Evolutionary conservation across 768 basidiomycete species (phyloP), one percentile per base, ranked within the genome.

Genomic region (Leccinellum albellum): DNA sequence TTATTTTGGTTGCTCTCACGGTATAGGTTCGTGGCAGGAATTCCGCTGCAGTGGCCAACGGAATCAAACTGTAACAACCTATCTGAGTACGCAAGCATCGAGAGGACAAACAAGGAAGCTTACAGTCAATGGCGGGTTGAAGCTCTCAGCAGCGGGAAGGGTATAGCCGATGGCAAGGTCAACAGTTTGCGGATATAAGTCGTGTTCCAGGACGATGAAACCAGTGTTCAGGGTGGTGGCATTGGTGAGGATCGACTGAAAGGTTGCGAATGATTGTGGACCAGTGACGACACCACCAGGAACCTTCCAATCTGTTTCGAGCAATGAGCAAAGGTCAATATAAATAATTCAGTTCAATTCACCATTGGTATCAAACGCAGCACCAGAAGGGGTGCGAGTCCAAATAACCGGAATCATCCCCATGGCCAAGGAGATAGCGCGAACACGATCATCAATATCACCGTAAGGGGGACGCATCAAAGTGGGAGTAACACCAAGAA

Each of bases 391-490:
- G 12, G 81, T 78, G 12, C 79, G 76, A 31, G 92, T 91, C 95
- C 95, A 98, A 69, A 96, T 88, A 66, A 97, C 85, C 26, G 96
- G 91, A 12, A 86, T 76, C 74, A 98, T 74, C 46, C 94, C 93
- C 95, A 98, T 96, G 29, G 93, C 91, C 53, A 91, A 71, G 20
- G 86, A 76, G 69, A 98, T 93, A 40, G 88, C 89, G 59, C 96
- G 89, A 47, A 98, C 94, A 64, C 95, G 92, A 74, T 93, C 89
- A 70, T 98, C 94, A 28, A 92, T 89, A 66, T 93, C 91, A 64
- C 91, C 90, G 61, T 79, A 91, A 44, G 91, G 91, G 42, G 90
- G 86, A 56, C 90, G 84, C 88, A 88, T 88, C 5, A 82, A 82
- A 9, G 80, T 86, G 0, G 90, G 90, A 1, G 88, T 88, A 26